phyloP scores from a whole-genome alignment of 805 yeast genomes.

The Cyberlindnera meyerae region DNA sequence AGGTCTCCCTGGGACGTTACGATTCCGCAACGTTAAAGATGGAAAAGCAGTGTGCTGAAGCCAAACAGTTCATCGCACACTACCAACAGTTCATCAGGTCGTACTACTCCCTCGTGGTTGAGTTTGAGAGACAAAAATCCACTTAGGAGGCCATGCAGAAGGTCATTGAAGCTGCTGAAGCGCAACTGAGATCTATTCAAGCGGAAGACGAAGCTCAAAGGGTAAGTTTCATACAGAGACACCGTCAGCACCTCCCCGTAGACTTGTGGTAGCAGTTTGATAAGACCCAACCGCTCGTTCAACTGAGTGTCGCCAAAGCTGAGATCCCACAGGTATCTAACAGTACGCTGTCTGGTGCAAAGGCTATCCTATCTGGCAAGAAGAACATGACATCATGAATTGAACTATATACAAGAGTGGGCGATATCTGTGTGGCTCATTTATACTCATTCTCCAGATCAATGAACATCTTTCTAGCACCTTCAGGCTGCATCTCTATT shows the following conservation, averaged over 20 bases:
- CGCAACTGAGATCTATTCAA: constrained; percentile 34
- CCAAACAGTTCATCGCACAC: constrained; percentile 39
- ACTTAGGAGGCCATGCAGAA: constrained; percentile 36
- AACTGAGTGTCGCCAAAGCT: constrained; percentile 1
- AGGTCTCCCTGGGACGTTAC: constrained; percentile 12
- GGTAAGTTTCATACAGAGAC: constrained; percentile 36
- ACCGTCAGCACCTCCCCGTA: constrained; percentile 53
- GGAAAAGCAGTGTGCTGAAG: constrained; percentile 16
- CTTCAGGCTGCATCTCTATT: constrained; percentile 42
- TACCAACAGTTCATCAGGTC: constrained; percentile 47
- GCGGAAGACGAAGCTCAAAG: constrained; percentile 41
- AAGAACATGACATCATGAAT: no score
- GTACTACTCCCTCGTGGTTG: constrained; percentile 47
- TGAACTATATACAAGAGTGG: no score
- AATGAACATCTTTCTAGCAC: constrained; percentile 49
- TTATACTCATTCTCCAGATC: constrained; percentile 45
- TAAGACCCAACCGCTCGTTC: constrained; percentile 23
- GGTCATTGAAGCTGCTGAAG: constrained; percentile 38
- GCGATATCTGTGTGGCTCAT: no score
- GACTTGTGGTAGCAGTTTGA: constrained; percentile 45
- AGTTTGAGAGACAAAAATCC: constrained; percentile 45
- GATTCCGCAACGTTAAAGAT: constrained; percentile 9
- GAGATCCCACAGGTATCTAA: constrained; percentile 5
- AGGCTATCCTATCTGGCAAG: no score
- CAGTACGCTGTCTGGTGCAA: background rate